A percentile compares a stretch with the other conserved stretches of the same genome.
Conservation (phyloP, 352 stramenopile genomes). For the Pythium plurisporium region DNA sequence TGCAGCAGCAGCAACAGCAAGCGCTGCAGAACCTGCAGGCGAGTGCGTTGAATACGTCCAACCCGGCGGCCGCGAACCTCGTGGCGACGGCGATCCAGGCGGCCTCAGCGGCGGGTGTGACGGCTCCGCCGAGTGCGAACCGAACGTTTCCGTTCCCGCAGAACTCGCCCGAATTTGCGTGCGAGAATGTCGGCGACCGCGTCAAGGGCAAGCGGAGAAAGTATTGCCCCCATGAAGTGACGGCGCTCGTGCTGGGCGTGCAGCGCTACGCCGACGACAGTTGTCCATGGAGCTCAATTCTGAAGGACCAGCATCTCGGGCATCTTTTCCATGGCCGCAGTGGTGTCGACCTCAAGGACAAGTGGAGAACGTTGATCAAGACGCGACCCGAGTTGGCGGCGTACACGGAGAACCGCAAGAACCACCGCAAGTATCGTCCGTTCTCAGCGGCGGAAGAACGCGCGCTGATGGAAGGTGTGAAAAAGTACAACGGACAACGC, state of each 20-base stretch:
- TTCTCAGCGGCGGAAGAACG: constrained; percentile 73
- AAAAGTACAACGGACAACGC: constrained; percentile 79
- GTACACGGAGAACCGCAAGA: constrained; percentile 86
- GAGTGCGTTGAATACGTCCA: constrained; percentile 7
- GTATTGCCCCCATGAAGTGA: constrained; percentile 83
- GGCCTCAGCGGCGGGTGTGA: constrained; percentile 1
- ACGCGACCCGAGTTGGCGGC: constrained; percentile 61
- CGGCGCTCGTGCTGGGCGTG: constrained; percentile 72
- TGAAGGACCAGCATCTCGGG: constrained; percentile 64
- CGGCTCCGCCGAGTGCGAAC: constrained; percentile 11
- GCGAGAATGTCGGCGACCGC: constrained; percentile 79
- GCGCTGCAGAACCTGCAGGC: constrained; percentile 16
- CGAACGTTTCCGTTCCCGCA: constrained; percentile 53
- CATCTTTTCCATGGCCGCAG: constrained; percentile 76
- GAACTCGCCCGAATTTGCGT: constrained; percentile 74
- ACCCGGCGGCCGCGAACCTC: constrained; percentile 16
- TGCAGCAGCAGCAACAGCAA: constrained; percentile 21
- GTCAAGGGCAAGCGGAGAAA: constrained; percentile 80
- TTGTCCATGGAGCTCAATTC: constrained; percentile 79
- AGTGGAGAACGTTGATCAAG: constrained; percentile 82
- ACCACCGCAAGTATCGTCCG: constrained; percentile 79
- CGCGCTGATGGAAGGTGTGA: constrained; percentile 84
- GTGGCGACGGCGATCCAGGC: constrained; percentile 31
- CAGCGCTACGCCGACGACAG: constrained; percentile 82
- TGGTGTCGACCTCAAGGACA: constrained; percentile 80